A percentile compares a stretch with the other conserved stretches of the same genome.
phyloP scores from a whole-genome alignment of 2,329 filamentous ascomycete genomes.

The Sporothrix inflata region DNA sequence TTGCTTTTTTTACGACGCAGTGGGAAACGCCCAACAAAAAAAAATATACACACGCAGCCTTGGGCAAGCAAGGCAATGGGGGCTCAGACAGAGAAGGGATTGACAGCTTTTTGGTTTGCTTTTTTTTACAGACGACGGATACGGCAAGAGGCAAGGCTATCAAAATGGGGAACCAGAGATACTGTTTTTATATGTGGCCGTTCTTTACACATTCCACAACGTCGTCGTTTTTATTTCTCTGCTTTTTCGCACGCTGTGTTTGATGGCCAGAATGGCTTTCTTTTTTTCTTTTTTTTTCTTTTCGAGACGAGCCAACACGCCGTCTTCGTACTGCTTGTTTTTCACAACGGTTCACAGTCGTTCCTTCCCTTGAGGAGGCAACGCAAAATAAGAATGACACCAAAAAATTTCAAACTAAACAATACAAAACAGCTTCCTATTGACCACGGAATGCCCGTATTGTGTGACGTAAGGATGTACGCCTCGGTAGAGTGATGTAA shows the following conservation, averaged over 20 bases:
- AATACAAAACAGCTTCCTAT: background rate
- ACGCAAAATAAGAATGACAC: background rate
- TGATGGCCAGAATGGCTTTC: background rate
- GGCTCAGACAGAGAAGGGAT: background rate
- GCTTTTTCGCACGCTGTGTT: background rate
- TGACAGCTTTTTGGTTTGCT: background rate
- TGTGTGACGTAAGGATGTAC: no score
- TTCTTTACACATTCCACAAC: background rate
- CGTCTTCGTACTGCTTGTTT: background rate
- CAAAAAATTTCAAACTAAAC: conserved; percentile 7
- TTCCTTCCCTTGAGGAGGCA: background rate
- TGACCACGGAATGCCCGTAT: background rate
- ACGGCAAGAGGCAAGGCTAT: background rate
- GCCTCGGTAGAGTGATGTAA: no score
- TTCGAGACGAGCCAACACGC: background rate
- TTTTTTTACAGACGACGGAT: no score
- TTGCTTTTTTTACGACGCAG: background rate
- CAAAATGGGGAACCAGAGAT: conserved; percentile 10
- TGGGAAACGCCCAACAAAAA: background rate
- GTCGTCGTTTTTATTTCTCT: background rate
- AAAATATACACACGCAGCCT: background rate
- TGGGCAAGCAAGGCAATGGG: background rate
- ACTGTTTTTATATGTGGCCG: background rate
- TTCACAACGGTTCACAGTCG: background rate
- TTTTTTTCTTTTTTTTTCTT: background rate